These are phyloP conservation scores for Ambrosiella xylebori DNA, from an alignment of 2,329 filamentous ascomycete species.

Conservation along the genomic window DNA sequence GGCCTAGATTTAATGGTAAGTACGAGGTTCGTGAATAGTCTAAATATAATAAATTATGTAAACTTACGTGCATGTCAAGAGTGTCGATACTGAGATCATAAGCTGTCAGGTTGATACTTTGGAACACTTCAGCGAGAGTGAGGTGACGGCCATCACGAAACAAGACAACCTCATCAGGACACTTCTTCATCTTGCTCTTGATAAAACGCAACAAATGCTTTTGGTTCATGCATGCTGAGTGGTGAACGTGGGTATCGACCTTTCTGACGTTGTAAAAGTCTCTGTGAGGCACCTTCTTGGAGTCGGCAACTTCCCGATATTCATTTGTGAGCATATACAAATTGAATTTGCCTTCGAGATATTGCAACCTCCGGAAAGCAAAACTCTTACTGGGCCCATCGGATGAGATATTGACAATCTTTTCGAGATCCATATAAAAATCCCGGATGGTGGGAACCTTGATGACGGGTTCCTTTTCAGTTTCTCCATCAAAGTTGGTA, in stretches of 20 bases:
- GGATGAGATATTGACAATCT: slow-evolving; percentile 72
- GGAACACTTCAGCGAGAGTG: slow-evolving; percentile 83
- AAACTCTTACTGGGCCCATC: slow-evolving; percentile 96
- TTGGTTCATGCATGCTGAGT: slow-evolving; percentile 99
- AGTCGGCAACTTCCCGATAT: slow-evolving; percentile 95
- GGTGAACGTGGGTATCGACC: slow-evolving; percentile 96
- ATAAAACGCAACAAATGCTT: slow-evolving; percentile 97
- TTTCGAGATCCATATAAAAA: slow-evolving; percentile 88
- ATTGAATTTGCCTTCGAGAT: slow-evolving; percentile 93
- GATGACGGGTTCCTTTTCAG: slow-evolving; percentile 48
- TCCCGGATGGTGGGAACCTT: slow-evolving; percentile 83
- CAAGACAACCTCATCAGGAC: slow-evolving; percentile 80
- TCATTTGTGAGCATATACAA: slow-evolving; percentile 86
- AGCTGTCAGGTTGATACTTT: slow-evolving; percentile 91
- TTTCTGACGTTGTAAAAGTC: slow-evolving; percentile 99
- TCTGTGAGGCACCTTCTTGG: slow-evolving; percentile 89
- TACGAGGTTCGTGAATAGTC: neutral
- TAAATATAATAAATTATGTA: neutral
- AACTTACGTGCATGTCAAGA: slow-evolving; percentile 85
- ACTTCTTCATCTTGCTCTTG: slow-evolving; percentile 99
- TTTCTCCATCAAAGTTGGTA: slow-evolving; percentile 36
- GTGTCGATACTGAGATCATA: slow-evolving; percentile 98
- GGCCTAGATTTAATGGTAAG: slow-evolving; percentile 34
- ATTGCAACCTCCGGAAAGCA: slow-evolving; percentile 83
- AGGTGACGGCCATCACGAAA: slow-evolving; percentile 83